These are phyloP conservation scores for Plasmodium gallinaceum DNA, from an alignment of 169 alveolate genomes.

Conservation along the genomic window DNA sequence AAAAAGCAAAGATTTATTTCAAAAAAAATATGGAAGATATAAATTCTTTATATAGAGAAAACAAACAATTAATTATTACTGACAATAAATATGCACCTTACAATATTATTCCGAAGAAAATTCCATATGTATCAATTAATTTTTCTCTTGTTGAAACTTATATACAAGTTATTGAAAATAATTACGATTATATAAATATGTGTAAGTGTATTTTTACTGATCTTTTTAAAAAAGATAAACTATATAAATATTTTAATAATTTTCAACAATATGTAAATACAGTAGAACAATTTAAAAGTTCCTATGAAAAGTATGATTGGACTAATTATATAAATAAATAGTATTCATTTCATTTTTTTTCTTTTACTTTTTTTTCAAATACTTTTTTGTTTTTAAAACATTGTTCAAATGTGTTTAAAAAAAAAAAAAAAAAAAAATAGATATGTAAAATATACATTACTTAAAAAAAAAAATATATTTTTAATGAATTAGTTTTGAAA, in stretches of 20 bases:
- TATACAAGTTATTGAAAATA: slow-evolving; percentile 76
- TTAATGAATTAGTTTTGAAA: neutral
- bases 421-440: too few relatives aligned
- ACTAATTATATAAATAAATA: slow-evolving; percentile 18
- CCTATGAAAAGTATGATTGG: slow-evolving; percentile 68
- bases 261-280: slow-evolving; percentile 62
- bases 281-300: slow-evolving; percentile 65
- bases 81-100: slow-evolving; percentile 77
- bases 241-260: slow-evolving; percentile 70
- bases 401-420: too few relatives aligned
- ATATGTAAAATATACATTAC: neutral
- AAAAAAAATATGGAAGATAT: slow-evolving; percentile 76
- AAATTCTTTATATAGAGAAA: slow-evolving; percentile 77
- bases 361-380: too few relatives aligned
- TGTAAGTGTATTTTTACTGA: slow-evolving; percentile 76
- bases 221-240: slow-evolving; percentile 62
- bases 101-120: slow-evolving; percentile 70
- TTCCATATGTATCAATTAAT: slow-evolving; percentile 72
- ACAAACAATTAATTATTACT: slow-evolving; percentile 73
- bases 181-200: slow-evolving; percentile 77
- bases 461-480: neutral
- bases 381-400: too few relatives aligned
- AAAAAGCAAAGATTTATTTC: slow-evolving; percentile 72
- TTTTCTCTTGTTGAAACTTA: slow-evolving; percentile 75
- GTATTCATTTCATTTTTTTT: too few relatives aligned